Evolutionary conservation across 768 basidiomycete genomes (phyloP).

Genomic region (Coprinellus aureogranulatus): DNA sequence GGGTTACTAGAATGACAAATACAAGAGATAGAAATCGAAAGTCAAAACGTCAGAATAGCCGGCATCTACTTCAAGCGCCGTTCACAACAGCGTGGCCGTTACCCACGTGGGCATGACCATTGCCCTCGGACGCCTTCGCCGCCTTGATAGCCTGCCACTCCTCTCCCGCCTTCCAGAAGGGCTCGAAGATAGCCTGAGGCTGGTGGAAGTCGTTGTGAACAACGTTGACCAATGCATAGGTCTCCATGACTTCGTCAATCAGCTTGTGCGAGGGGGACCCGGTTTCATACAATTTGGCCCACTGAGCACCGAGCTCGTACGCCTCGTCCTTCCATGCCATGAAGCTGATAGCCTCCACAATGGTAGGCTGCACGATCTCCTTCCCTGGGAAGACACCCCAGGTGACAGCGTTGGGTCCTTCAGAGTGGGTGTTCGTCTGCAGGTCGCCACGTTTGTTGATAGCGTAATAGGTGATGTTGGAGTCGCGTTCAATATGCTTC

Average conservation of each 20-base stretch:
- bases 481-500: slow-evolving; percentile 80
- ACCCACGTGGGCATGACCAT: slow-evolving; percentile 27
- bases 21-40: neutral
- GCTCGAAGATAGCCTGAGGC: slow-evolving; percentile 77
- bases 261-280: slow-evolving; percentile 72
- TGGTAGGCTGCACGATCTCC: slow-evolving; percentile 93
- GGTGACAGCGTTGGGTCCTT: slow-evolving; percentile 97
- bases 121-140: neutral
- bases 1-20: too few species aligned
- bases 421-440: slow-evolving; percentile 89
- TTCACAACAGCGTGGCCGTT: slow-evolving; percentile 39
- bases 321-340: slow-evolving; percentile 99
- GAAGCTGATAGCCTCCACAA: slow-evolving; percentile 95
- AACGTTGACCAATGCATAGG: slow-evolving; percentile 85
- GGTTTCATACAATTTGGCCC: slow-evolving; percentile 83
- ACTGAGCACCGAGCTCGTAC: slow-evolving; percentile 86
- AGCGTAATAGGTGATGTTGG: slow-evolving; percentile 92
- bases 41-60: neutral
- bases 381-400: slow-evolving; percentile 99
- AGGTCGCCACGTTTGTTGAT: slow-evolving; percentile 96
- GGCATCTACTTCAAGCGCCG: slow-evolving; percentile 39
- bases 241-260: slow-evolving; percentile 77
- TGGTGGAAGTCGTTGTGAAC: slow-evolving; percentile 96
- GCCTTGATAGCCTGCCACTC: slow-evolving; percentile 33
- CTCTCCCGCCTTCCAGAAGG: slow-evolving; percentile 76